phyloP scores from a whole-genome alignment of 805 yeast genomes.

The Candida nonsorbophila region DNA sequence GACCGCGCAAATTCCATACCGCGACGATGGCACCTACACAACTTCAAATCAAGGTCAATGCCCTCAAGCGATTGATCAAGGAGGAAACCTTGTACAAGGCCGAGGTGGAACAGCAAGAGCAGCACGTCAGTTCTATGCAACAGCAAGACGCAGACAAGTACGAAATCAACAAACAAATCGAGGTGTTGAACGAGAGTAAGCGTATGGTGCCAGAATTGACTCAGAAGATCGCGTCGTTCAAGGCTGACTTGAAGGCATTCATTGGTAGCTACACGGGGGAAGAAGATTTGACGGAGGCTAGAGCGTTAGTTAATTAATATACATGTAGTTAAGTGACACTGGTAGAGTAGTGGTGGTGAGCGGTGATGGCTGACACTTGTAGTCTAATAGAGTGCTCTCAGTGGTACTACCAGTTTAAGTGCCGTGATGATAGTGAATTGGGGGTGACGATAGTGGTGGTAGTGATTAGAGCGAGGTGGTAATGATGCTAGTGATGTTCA shows the following conservation, averaged over 20 bases:
- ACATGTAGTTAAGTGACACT: not conserved
- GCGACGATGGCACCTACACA: slow-evolving; percentile 59
- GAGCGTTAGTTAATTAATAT: slow-evolving; percentile 10
- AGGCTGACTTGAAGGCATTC: slow-evolving; percentile 28
- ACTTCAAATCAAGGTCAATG: slow-evolving; percentile 65
- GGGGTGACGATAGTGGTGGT: too few species aligned
- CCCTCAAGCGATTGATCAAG: slow-evolving; percentile 62
- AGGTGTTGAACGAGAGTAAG: slow-evolving; percentile 33
- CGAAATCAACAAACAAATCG: slow-evolving; percentile 49
- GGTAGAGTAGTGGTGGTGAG: too few species aligned
- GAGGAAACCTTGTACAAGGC: slow-evolving; percentile 58
- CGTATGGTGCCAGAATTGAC: slow-evolving; percentile 29
- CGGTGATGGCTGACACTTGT: too few species aligned
- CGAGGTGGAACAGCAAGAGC: slow-evolving; percentile 53
- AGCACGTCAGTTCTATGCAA: slow-evolving; percentile 43
- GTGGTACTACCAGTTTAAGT: too few species aligned
- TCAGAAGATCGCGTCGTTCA: slow-evolving; percentile 14
- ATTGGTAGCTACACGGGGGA: slow-evolving; percentile 29
- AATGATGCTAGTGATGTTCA: too few species aligned
- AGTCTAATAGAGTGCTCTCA: too few species aligned
- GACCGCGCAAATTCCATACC: not conserved
- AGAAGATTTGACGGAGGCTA: slow-evolving; percentile 26
- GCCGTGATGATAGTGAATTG: too few species aligned
- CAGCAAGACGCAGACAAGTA: slow-evolving; percentile 51
- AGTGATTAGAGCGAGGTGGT: too few species aligned